Base-by-base conservation (phyloP, 2,329 filamentous ascomycete species). In the Juglanconis sp. region DNA sequence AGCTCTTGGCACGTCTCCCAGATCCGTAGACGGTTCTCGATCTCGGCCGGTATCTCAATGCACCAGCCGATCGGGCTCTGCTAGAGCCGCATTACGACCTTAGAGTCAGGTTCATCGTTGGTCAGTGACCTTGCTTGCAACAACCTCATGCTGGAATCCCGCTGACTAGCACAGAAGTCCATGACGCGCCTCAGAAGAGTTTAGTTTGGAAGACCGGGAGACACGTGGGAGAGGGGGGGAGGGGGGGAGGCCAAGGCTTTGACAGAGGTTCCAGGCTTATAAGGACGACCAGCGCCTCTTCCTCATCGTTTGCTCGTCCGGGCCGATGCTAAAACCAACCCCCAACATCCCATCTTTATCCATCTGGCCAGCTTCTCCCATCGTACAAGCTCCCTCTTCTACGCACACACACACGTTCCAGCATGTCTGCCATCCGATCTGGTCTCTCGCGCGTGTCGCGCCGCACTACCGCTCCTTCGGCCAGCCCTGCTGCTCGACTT, bases 401-500 rank as follows among this genome's bases (percentile, higher is more conserved):
- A 7, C 31, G 32, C 47, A 32, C 9, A 49, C 5, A 32, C 32
- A 49, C 30, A 49, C 10, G 5, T 13, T 49, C 15, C 42, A 59
- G 47, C 40, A 59, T 59, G 57, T 53, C 50, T 54, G 40, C 57
- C 32, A 53, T 59, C 46, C 57, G 57, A 59, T 40, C 51, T 15
- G 35, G 50, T 48, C 50, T 59, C 42, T 59, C 57, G 13, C 42
- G 52, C 44, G 36, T 35, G 50, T 40, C 17, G 35, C 40, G 31
- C 42, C 50, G 57, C 24, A 35, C 46, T n/a, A 47, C 56, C 44
- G 56, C 49, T 47, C 35, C 32, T 35, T 57, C 55, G 9, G 55
- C 46, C 31, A 57, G 48, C 53, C 2, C 56, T 48, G 51, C 38
- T 58, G 49, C 13, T 13, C 34, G 9, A 44, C 13, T 34, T 17